Base-by-base conservation (phyloP, 495 filamentous ascomycete species). In the Aspergillus cavernicola region DNA sequence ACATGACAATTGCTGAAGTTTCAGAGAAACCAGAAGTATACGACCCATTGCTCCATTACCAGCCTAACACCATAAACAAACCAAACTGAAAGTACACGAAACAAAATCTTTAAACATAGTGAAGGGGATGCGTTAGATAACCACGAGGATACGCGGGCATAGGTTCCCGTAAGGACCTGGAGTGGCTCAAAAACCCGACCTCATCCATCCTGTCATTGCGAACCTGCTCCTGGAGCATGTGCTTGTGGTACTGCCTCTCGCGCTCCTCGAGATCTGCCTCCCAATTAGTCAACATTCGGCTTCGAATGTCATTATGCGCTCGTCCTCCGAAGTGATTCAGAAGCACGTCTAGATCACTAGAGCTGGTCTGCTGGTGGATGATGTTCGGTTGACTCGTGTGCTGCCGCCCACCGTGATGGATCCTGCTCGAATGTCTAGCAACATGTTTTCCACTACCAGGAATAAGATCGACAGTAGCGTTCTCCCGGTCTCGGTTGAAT, bases 231-330 rank as follows among this genome's bases (percentile, higher is more conserved):
- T 40, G 39, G n/a, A 54, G 36, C 23, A 54, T 32, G 15, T 44
- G 52, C 12, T 46, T 22, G 10, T 54, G 32, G 15, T 47, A 32
- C 26, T 54, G 49, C 3, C 42, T 56, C 40, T 53, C 43, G 6
- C 49, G 47, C 29, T 63, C 65, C 44, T 65, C 61, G 9, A 69
- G 57, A 29, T 62, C 54, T 19, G 63, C 59, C 43, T 73, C 68
- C 18, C 66, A 66, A 8, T 61, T 31, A 11, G 65, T 60, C 32
- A 69, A 58, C 39, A 71, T 60, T 38, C 61, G 66, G 31, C 52
- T 64, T 6, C 70, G 63, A 16, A 66, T 46, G 9, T 69, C 68
- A 44, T 66, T 57, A 3, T 52, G 50, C 12, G 37, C 33, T 18
- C 56, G 53, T 16, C 50, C 57, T n/a, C 44, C 47, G 24, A 54